Conservation (phyloP, 345 rosid genomes). For the Brassica rapa region DNA sequence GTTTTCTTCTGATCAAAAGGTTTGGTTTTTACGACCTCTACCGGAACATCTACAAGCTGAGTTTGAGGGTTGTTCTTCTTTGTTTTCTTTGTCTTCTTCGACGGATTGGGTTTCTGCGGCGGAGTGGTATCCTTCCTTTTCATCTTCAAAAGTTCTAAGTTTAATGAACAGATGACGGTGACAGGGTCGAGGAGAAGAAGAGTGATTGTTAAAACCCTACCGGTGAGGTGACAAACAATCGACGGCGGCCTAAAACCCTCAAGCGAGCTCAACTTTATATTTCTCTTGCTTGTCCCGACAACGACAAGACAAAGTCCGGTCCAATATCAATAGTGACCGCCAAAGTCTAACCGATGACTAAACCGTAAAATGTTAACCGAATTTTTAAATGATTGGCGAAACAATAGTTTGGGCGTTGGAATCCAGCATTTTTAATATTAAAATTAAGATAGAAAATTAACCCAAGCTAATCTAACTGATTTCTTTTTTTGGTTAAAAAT, state of each 20-base stretch:
- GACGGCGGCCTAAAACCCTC: conserved; percentile 29
- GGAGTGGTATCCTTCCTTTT: conserved; percentile 46
- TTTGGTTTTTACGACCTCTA: conserved; percentile 26
- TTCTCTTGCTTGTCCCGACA: neutral
- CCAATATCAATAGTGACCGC: neutral
- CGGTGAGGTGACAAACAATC: conserved; percentile 13
- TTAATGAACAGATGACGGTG: neutral
- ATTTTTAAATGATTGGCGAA: neutral
- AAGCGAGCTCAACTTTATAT: neutral
- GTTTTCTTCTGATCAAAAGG: conserved; percentile 15
- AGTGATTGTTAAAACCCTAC: conserved; percentile 7
- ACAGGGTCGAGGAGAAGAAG: neutral
- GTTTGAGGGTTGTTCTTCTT: conserved; percentile 38
- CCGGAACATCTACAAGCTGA: conserved; percentile 29
- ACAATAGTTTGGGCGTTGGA: too few species aligned
- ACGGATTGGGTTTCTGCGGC: conserved; percentile 23
- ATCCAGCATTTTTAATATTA: too few species aligned
- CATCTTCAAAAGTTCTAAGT: conserved; percentile 18
- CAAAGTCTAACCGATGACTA: neutral
- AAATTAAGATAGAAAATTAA: too few species aligned
- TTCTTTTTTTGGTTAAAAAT: too few species aligned
- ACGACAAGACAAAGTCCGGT: neutral
- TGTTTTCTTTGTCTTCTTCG: conserved; percentile 33
- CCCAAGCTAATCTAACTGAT: too few species aligned
- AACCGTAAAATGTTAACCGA: neutral